Conservation (phyloP, 2,329 filamentous ascomycete species). For the Ceratocystiopsis sp. region DNA sequence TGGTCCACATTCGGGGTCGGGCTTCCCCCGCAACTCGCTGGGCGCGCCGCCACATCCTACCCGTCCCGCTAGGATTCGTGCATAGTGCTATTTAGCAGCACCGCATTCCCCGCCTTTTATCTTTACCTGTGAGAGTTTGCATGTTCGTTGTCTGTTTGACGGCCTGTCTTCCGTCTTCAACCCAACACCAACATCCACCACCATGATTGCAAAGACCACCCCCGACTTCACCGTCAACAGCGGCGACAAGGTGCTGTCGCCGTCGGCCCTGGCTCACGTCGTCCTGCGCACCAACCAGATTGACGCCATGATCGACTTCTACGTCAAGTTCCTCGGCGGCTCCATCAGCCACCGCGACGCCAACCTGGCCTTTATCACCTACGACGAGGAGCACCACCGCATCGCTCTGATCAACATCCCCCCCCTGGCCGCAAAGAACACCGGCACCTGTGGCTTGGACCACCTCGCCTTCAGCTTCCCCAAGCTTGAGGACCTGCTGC, state of each 20-base stretch:
- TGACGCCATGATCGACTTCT: constrained; percentile 18
- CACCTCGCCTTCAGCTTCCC: constrained; percentile 26
- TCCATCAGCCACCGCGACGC: constrained; percentile 12
- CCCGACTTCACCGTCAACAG: background rate
- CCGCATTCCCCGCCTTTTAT: too few relatives aligned
- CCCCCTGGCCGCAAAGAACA: constrained; percentile 5
- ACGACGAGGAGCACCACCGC: constrained; percentile 31
- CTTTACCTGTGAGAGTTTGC: too few relatives aligned
- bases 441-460: constrained; percentile 17
- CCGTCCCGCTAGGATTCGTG: too few relatives aligned
- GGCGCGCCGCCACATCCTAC: too few relatives aligned
- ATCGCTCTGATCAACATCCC: constrained; percentile 21
- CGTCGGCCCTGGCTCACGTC: constrained; percentile 3
- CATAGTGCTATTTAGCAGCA: too few relatives aligned
- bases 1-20: background rate
- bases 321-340: constrained; percentile 20
- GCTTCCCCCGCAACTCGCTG: background rate
- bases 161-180: too few relatives aligned
- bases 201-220: background rate
- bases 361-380: constrained; percentile 21
- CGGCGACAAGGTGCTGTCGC: constrained; percentile 1
- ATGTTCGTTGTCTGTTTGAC: too few relatives aligned
- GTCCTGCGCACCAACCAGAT: constrained; percentile 10
- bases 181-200: background rate
- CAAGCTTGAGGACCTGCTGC: constrained; percentile 18